Conservation (phyloP, 2,329 filamentous ascomycete species). For the Penicillium sp. region DNA sequence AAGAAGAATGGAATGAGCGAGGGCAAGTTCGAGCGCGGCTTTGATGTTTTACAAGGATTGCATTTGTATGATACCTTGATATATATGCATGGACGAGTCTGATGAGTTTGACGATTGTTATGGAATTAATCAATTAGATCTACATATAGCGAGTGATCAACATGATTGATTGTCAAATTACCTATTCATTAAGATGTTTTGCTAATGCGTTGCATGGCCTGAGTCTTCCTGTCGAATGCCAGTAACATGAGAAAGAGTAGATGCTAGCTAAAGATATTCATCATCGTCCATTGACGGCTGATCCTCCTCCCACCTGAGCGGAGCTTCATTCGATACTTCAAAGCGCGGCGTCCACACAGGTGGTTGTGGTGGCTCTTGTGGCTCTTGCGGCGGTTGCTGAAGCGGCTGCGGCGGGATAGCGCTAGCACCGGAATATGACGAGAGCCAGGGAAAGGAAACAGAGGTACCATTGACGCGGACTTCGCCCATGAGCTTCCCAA, state of each 20-base stretch:
- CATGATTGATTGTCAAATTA: too few relatives aligned
- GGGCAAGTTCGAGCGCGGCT: too few relatives aligned
- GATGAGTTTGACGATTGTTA: too few relatives aligned
- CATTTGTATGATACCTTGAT: not conserved
- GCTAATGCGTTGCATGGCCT: too few relatives aligned
- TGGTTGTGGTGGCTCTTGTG: constrained; percentile 3
- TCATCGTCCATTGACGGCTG: constrained; percentile 31
- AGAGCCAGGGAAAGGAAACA: constrained; percentile 19
- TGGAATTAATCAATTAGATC: too few relatives aligned
- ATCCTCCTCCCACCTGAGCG: constrained; percentile 11
- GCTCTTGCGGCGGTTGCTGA: constrained; percentile 3
- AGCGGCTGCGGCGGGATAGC: constrained; percentile 9
- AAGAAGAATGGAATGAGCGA: constrained; percentile 27
- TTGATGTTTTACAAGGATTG: too few relatives aligned
- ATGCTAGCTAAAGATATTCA: constrained; percentile 24
- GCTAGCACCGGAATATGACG: constrained; percentile 11
- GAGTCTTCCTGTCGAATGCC: too few relatives aligned
- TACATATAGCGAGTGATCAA: too few relatives aligned
- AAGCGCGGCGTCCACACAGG: constrained; percentile 16
- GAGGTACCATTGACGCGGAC: constrained; percentile 28
- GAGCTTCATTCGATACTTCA: constrained; percentile 8
- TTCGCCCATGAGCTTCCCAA: constrained; percentile 27
- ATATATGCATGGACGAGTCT: too few relatives aligned
- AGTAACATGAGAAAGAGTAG: too few relatives aligned
- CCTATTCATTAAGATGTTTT: too few relatives aligned